Evolutionary conservation across 2,329 filamentous ascomycete species (phyloP).

Genomic region (Tolypocladium ovalisporum): DNA sequence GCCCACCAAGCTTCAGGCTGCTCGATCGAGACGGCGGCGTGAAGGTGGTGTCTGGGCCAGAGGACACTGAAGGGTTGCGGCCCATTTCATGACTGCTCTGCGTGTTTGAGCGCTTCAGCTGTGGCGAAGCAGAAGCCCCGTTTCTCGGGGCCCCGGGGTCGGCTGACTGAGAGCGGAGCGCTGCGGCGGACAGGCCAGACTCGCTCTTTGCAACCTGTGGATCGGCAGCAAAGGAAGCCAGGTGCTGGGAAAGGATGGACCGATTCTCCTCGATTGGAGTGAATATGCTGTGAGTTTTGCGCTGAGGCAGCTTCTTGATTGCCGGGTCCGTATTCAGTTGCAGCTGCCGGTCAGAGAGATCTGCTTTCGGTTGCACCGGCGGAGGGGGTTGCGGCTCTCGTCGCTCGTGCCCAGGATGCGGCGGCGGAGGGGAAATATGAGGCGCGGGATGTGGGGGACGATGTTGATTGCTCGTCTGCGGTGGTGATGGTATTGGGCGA

Average conservation of each 20-base stretch:
- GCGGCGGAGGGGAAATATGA: conserved; percentile 40
- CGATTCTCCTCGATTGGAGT: conserved; percentile 92
- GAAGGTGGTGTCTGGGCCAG: conserved; percentile 52
- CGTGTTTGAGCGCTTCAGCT: conserved; percentile 38
- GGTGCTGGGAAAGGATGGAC: conserved; percentile 78
- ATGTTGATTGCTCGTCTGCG: conserved; percentile 44
- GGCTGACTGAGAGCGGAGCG: conserved; percentile 51
- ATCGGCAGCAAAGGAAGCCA: conserved; percentile 54
- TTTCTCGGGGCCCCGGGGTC: conserved; percentile 47
- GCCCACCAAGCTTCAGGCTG: conserved; percentile 49
- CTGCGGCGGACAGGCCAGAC: conserved; percentile 13
- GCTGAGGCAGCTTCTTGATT: conserved; percentile 56
- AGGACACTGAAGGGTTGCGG: conserved; percentile 44
- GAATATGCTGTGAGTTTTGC: conserved; percentile 87
- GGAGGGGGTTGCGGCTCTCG: conserved; percentile 41
- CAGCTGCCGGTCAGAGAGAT: conserved; percentile 35
- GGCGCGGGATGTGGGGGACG: conserved; percentile 35
- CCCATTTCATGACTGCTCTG: conserved; percentile 33
- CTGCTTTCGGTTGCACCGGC: conserved; percentile 37
- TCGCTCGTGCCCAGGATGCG: conserved; percentile 18
- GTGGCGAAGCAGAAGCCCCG: conserved; percentile 43
- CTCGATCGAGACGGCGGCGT: conserved; percentile 69
- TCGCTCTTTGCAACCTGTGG: conserved; percentile 29
- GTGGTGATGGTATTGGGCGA: conserved; percentile 48
- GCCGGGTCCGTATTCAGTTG: conserved; percentile 39